phyloP scores from a whole-genome alignment of 345 rosid species.

The Stellera chamaejasme region DNA sequence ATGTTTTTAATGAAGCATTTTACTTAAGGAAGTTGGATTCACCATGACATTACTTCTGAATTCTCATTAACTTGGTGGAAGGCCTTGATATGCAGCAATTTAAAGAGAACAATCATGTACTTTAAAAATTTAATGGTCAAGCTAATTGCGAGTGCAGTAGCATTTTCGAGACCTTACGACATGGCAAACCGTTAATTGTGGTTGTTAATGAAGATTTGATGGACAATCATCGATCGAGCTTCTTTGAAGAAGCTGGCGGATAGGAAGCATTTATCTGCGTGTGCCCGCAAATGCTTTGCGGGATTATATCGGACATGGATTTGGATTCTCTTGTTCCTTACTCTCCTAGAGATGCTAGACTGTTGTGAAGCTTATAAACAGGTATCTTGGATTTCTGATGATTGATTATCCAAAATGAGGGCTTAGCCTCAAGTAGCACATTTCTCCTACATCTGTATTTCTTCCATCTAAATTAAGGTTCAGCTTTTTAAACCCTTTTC shows the following conservation, averaged over 20 bases:
- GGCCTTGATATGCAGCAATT: no score
- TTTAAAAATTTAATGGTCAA: no score
- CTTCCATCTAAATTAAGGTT: no score
- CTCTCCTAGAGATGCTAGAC: conserved; percentile 57
- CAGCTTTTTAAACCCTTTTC: no score
- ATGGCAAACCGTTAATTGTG: conserved; percentile 73
- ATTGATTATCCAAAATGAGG: no score
- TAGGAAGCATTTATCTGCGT: conserved; percentile 67
- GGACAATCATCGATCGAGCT: conserved; percentile 97
- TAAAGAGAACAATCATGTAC: no score
- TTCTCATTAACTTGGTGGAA: no score
- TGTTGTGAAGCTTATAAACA: conserved; percentile 52
- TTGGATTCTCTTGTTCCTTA: conserved; percentile 56
- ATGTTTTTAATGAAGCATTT: no score
- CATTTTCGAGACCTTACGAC: conserved; percentile 77
- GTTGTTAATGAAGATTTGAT: conserved; percentile 92
- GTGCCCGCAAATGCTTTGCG: conserved; percentile 52
- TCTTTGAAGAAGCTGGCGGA: conserved; percentile 82
- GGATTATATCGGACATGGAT: conserved; percentile 44
- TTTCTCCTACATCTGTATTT: no score
- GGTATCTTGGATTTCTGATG: conserved; percentile 79
- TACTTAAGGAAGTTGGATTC: no score
- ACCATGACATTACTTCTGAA: no score
- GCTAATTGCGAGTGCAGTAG: conserved; percentile 69
- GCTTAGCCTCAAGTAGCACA: no score